Percentiles rank a stretch among this genome's conserved stretches.
These are phyloP conservation scores for Penicillium desertorum DNA, from an alignment of 495 filamentous ascomycete genomes.

Conservation along the genomic window DNA sequence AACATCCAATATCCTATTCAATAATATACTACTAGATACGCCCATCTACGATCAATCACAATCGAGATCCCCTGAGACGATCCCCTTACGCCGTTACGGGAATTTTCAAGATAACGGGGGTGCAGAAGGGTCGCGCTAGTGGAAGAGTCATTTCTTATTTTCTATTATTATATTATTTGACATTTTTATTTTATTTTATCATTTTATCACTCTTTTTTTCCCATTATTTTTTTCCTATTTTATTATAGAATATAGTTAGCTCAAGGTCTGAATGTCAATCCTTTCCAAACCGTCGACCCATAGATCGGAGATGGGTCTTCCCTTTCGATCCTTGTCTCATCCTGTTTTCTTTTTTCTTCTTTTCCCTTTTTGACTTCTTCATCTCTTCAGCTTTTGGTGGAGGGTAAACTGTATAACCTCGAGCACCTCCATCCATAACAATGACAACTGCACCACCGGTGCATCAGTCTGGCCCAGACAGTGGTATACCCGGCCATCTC, in stretches of 20 bases:
- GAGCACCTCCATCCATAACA: slow-evolving; percentile 4
- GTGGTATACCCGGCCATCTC: slow-evolving; percentile 38
- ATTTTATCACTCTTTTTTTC: background rate
- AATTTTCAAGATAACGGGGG: slow-evolving; percentile 34
- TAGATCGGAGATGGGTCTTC: slow-evolving; percentile 32
- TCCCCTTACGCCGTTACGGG: slow-evolving; percentile 33
- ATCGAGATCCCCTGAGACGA: slow-evolving; percentile 7
- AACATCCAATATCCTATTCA: background rate
- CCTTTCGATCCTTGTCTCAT: slow-evolving; percentile 25
- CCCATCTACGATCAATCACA: slow-evolving; percentile 8
- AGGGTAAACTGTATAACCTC: background rate
- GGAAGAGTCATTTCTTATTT: slow-evolving; percentile 29
- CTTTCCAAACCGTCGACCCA: slow-evolving; percentile 30
- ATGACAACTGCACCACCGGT: slow-evolving; percentile 48
- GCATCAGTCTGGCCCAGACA: slow-evolving; percentile 38
- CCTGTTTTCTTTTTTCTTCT: slow-evolving; percentile 11
- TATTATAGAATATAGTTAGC: slow-evolving; percentile 11
- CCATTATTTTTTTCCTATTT: background rate
- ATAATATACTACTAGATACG: background rate
- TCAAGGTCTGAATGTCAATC: slow-evolving; percentile 29
- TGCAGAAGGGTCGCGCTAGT: slow-evolving; percentile 35
- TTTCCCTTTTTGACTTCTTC: slow-evolving; percentile 13
- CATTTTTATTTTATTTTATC: background rate
- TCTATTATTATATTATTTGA: slow-evolving; percentile 13
- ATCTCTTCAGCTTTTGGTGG: slow-evolving; percentile 2